Evolutionary conservation across 2,329 filamentous ascomycete species (phyloP).

Genomic region (Colletotrichum chlorophyti): DNA sequence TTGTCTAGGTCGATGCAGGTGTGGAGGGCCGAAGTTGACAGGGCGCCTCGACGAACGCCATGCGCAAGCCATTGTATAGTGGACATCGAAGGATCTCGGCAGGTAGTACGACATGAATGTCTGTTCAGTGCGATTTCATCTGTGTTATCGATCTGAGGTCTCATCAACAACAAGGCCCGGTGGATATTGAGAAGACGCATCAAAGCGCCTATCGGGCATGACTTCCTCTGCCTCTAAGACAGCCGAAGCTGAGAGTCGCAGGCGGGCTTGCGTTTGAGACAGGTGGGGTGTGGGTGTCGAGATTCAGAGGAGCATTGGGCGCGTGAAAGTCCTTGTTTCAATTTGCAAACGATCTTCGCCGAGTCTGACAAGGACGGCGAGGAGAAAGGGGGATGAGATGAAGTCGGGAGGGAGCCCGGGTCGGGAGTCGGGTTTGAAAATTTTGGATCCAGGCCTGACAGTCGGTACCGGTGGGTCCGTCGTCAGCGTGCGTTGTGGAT

Average conservation of each 20-base stretch:
- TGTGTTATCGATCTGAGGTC: slow-evolving; percentile 15
- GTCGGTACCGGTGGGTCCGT: slow-evolving; percentile 21
- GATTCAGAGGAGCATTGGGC: slow-evolving; percentile 1
- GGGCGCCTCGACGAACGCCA: slow-evolving; percentile 5
- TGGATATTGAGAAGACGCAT: not conserved
- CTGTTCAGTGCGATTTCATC: slow-evolving; percentile 18
- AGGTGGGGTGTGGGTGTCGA: slow-evolving; percentile 13
- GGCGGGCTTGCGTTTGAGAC: slow-evolving; percentile 25
- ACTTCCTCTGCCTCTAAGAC: slow-evolving; percentile 16
- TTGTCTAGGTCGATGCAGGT: not conserved
- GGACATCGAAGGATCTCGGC: not conserved
- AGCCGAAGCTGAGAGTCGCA: slow-evolving; percentile 18
- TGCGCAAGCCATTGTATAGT: slow-evolving; percentile 6
- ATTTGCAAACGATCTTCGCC: slow-evolving; percentile 17
- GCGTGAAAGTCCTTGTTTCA: slow-evolving; percentile 27
- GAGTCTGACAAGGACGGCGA: slow-evolving; percentile 1
- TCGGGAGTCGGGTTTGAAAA: slow-evolving; percentile 6
- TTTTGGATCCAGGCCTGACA: slow-evolving; percentile 22
- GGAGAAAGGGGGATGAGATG: slow-evolving; percentile 5
- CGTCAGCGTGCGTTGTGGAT: slow-evolving; percentile 19
- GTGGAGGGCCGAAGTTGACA: slow-evolving; percentile 4
- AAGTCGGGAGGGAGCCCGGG: slow-evolving; percentile 16
- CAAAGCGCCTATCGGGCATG: slow-evolving; percentile 8
- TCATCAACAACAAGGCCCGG: slow-evolving; percentile 4
- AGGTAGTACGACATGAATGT: slow-evolving; percentile 6